These are phyloP conservation scores for Podaxis sp. DNA, from an alignment of 768 basidiomycete species.

Conservation along the genomic window DNA sequence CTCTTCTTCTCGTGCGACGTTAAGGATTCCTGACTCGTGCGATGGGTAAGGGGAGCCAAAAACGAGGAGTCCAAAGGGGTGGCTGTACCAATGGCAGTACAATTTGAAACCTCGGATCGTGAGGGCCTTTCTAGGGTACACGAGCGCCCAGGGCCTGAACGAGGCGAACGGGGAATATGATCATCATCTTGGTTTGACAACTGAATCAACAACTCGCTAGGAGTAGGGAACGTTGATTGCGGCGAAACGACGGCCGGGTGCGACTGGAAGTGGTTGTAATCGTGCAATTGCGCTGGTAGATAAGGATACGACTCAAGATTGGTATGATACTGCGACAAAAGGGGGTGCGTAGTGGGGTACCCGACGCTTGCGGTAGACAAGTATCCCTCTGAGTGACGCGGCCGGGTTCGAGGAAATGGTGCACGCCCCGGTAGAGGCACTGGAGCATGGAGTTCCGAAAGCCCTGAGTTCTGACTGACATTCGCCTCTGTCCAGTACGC, in stretches of 20 bases:
- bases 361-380: not conserved
- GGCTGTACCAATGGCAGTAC: not conserved
- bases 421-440: not conserved
- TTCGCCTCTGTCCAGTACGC: not conserved
- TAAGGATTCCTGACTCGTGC: slow-evolving; percentile 54
- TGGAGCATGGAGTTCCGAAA: not conserved
- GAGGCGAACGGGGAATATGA: not conserved
- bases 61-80: not conserved
- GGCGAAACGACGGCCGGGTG: not conserved
- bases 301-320: not conserved
- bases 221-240: slow-evolving; percentile 55
- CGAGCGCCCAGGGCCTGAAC: slow-evolving; percentile 3
- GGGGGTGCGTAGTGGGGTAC: not conserved
- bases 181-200: slow-evolving; percentile 23
- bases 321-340: not conserved
- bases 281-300: not conserved
- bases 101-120: slow-evolving; percentile 52
- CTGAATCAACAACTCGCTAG: slow-evolving; percentile 58
- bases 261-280: not conserved
- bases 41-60: not conserved
- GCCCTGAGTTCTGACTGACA: not conserved
- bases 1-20: slow-evolving; percentile 79
- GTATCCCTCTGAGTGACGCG: not conserved
- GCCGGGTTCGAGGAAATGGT: not conserved
- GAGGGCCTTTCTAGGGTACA: slow-evolving; percentile 50